A percentile compares a stretch with the other conserved stretches of the same genome.
Conservation (phyloP, 164 flowering plant species). For the Macadamia tetraphylla region DNA sequence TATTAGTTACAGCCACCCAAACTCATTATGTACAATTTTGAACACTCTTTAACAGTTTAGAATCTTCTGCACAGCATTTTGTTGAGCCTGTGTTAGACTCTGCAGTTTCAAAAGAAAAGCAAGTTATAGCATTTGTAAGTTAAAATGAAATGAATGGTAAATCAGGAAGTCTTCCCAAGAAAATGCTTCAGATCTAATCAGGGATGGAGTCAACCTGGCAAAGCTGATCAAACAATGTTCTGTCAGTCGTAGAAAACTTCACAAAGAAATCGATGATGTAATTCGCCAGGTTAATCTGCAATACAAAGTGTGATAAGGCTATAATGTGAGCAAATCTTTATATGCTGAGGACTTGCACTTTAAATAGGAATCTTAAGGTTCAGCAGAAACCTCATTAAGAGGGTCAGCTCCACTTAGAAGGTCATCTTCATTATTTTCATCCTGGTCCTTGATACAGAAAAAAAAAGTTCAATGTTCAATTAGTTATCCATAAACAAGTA, state of each 20-base stretch:
- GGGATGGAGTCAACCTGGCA: constrained; percentile 44
- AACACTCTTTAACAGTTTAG: constrained; percentile 16
- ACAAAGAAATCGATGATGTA: constrained; percentile 57
- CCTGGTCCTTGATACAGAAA: constrained; percentile 40
- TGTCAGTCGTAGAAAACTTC: constrained; percentile 45
- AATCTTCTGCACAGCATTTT: constrained; percentile 31
- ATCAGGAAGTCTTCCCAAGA: background rate
- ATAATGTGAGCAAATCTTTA: background rate
- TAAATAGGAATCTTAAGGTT: background rate
- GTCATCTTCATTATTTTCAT: constrained; percentile 62
- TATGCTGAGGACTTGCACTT: background rate
- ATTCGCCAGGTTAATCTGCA: constrained; percentile 66
- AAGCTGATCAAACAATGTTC: constrained; percentile 52
- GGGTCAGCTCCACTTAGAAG: constrained; percentile 53
- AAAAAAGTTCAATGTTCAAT: constrained; percentile 1
- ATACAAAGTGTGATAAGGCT: background rate
- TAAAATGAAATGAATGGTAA: background rate
- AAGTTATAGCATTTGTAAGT: background rate
- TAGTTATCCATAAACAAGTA: background rate
- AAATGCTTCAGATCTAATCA: background rate
- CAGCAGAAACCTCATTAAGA: constrained; percentile 60
- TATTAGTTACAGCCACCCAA: background rate
- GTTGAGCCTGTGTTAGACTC: constrained; percentile 38
- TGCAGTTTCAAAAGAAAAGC: constrained; percentile 22
- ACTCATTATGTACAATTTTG: background rate